These are phyloP conservation scores for Rhizoclosmatium hyalinum DNA, from an alignment of 371 early-diverging fungal species.

Conservation along the genomic window DNA sequence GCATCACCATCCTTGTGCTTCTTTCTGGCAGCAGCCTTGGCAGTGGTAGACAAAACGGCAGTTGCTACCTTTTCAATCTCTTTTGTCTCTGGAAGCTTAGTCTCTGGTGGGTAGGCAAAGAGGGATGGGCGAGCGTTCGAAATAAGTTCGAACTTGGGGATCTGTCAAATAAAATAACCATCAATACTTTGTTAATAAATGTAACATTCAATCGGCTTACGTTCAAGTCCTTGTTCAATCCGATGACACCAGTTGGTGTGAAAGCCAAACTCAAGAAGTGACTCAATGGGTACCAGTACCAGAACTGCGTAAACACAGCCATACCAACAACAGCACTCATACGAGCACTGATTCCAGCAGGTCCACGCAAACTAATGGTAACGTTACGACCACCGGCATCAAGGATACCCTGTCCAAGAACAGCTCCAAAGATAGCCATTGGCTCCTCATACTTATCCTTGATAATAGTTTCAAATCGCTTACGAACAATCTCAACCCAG, in stretches of 20 bases:
- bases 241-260: conserved; percentile 94
- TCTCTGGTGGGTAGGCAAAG: conserved; percentile 90
- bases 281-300: conserved; percentile 99
- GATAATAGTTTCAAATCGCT: conserved; percentile 88
- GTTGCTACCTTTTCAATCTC: conserved; percentile 79
- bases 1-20: conserved; percentile 81
- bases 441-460: conserved; percentile 92
- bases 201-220: conserved; percentile 38
- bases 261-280: conserved; percentile 94
- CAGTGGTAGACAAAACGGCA: conserved; percentile 94
- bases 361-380: conserved; percentile 89
- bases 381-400: conserved; percentile 98
- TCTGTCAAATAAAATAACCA: conserved; percentile 76
- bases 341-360: conserved; percentile 84
- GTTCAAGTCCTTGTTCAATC: conserved; percentile 85
- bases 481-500: conserved; percentile 77
- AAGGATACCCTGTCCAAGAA: conserved; percentile 96
- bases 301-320: conserved; percentile 97
- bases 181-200: conserved; percentile 38
- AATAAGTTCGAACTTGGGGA: conserved; percentile 85
- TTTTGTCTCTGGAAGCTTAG: conserved; percentile 70
- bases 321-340: conserved; percentile 96
- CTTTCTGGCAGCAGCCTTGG: conserved; percentile 88
- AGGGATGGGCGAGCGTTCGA: conserved; percentile 86
- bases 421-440: conserved; percentile 97